A percentile compares a stretch with the other conserved stretches of the same genome.
These are phyloP conservation scores for Emergomyces pasteurianus DNA, from an alignment of 2,329 filamentous ascomycete genomes.

Conservation along the genomic window DNA sequence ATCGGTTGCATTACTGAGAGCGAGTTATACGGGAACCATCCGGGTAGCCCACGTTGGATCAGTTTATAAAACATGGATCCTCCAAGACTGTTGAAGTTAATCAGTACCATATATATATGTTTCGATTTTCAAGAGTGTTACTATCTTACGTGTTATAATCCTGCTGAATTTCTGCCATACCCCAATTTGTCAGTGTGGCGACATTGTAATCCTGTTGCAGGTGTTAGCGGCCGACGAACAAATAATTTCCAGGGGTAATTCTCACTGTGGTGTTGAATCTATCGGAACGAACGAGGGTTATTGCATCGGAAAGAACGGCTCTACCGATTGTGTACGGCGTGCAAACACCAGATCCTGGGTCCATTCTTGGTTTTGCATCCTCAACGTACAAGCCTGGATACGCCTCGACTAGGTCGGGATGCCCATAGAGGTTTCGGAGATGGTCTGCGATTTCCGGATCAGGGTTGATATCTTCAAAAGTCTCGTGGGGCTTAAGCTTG, in stretches of 20 bases:
- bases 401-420: constrained; percentile 55
- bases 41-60: constrained; percentile 17
- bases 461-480: constrained; percentile 47
- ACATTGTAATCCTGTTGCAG: constrained; percentile 22
- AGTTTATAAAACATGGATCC: constrained; percentile 19
- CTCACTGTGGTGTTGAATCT: constrained; percentile 26
- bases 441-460: constrained; percentile 43
- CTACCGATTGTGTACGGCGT: constrained; percentile 25
- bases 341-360: constrained; percentile 23
- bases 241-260: background rate
- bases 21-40: constrained; percentile 18
- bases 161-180: constrained; percentile 22
- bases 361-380: constrained; percentile 24
- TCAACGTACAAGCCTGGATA: constrained; percentile 51
- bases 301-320: constrained; percentile 31
- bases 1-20: constrained; percentile 16
- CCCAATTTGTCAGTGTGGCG: constrained; percentile 27
- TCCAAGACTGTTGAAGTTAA: constrained; percentile 8
- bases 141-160: constrained; percentile 15
- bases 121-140: background rate
- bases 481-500: constrained; percentile 44
- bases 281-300: constrained; percentile 31
- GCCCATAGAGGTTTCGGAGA: constrained; percentile 48
- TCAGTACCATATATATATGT: background rate
- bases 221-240: background rate